phyloP scores from a whole-genome alignment of 192 early-diverging fungal species.

The Coemansia sp. region DNA sequence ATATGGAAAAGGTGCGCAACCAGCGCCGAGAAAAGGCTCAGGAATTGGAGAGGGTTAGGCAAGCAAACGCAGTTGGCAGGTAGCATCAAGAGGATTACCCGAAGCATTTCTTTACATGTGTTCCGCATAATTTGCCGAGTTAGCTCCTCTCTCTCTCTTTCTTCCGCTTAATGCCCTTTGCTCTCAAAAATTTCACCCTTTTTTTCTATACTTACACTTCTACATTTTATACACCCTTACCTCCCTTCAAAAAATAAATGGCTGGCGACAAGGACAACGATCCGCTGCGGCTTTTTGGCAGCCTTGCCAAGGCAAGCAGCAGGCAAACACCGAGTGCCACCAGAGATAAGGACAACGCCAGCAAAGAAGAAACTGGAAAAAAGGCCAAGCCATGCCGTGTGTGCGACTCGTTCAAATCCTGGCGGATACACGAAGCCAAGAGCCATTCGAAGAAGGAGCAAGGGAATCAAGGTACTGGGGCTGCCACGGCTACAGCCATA shows the following conservation, averaged over 20 bases:
- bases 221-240: background rate
- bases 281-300: constrained; percentile 10
- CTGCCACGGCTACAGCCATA: constrained; percentile 9
- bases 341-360: constrained; percentile 16
- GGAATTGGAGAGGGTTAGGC: background rate
- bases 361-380: constrained; percentile 21
- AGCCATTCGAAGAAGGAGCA: constrained; percentile 32
- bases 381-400: constrained; percentile 74
- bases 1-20: constrained; percentile 63
- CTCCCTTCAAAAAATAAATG: constrained; percentile 1
- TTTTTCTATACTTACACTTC: no score
- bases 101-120: background rate
- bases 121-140: background rate
- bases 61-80: background rate
- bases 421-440: constrained; percentile 62
- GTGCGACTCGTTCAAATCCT: constrained; percentile 76
- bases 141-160: no score
- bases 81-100: background rate
- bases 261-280: constrained; percentile 19
- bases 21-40: constrained; percentile 63
- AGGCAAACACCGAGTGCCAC: background rate
- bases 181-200: background rate
- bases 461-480: background rate
- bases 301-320: constrained; percentile 11
- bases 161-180: background rate